A percentile compares a stretch with the other conserved stretches of the same genome.
Conservation (phyloP, 257 asterid species). For the Petrea volubilis region DNA sequence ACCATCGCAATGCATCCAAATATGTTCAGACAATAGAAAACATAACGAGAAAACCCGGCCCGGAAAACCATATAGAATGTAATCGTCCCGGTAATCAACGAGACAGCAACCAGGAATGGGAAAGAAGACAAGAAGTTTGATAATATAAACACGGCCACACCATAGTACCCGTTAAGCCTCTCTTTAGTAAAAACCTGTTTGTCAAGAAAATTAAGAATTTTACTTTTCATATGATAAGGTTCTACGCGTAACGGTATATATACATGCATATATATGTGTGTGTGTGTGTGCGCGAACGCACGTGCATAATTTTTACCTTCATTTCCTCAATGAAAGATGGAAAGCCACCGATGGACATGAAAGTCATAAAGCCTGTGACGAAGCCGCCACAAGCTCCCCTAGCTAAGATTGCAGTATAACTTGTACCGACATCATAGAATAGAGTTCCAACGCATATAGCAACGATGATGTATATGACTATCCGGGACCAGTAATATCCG, state of each 20-base stretch:
- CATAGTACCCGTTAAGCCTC: conserved; percentile 88
- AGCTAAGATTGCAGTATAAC: conserved; percentile 82
- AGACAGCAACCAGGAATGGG: conserved; percentile 78
- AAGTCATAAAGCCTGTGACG: conserved; percentile 90
- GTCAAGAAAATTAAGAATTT: background rate
- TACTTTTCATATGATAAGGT: too few relatives aligned
- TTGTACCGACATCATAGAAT: conserved; percentile 85
- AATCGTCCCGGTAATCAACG: conserved; percentile 62
- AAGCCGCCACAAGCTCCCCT: conserved; percentile 98
- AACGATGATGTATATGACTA: conserved; percentile 69
- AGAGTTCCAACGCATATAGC: conserved; percentile 84
- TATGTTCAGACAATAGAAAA: conserved; percentile 70
- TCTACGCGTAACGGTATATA: too few relatives aligned
- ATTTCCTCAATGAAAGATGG: conserved; percentile 97
- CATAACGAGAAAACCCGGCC: conserved; percentile 58
- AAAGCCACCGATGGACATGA: conserved; percentile 99
- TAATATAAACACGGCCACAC: conserved; percentile 72
- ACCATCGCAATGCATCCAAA: conserved; percentile 92
- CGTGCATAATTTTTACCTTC: conserved; percentile 66
- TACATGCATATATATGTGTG: too few relatives aligned
- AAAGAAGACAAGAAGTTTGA: conserved; percentile 88
- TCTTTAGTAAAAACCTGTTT: conserved; percentile 74
- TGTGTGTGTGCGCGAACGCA: too few relatives aligned
- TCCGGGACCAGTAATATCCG: conserved; percentile 92
- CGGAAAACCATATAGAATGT: conserved; percentile 81